A percentile compares a stretch with the other conserved stretches of the same genome.
These are phyloP conservation scores for Chlorella sp. DNA, from an alignment of 139 green algal species.

Conservation along the genomic window DNA sequence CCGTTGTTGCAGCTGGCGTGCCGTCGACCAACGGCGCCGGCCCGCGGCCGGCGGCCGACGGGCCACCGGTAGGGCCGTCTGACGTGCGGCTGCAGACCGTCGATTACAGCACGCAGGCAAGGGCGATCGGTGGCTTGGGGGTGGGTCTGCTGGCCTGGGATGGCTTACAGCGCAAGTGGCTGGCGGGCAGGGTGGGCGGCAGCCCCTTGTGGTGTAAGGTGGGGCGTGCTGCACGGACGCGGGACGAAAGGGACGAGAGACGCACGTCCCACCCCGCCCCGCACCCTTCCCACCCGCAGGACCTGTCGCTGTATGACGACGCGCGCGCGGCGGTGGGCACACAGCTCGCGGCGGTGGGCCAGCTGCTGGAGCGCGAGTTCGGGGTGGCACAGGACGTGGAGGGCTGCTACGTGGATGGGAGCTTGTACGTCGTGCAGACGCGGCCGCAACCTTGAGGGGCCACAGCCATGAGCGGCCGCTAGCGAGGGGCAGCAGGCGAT, in stretches of 20 bases:
- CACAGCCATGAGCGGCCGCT: too few relatives aligned
- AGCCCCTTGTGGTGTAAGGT: neutral
- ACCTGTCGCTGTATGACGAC: slow-evolving; percentile 20
- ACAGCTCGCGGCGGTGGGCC: slow-evolving; percentile 61
- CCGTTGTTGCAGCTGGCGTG: neutral
- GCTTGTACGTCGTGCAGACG: slow-evolving; percentile 91
- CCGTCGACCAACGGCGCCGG: neutral
- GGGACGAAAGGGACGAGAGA: neutral
- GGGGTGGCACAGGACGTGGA: slow-evolving; percentile 91
- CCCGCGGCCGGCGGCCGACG: neutral
- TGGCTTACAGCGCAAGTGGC: neutral
- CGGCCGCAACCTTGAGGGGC: slow-evolving; percentile 81
- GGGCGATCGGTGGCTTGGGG: slow-evolving; percentile 73
- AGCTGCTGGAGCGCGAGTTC: slow-evolving; percentile 69
- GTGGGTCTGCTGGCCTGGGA: slow-evolving; percentile 39
- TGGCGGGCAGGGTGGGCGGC: neutral
- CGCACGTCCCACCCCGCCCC: neutral
- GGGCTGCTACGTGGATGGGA: slow-evolving; percentile 71
- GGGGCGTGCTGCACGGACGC: neutral
- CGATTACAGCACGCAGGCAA: slow-evolving; percentile 84
- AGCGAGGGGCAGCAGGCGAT: too few relatives aligned
- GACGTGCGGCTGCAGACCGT: slow-evolving; percentile 52
- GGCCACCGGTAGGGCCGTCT: neutral
- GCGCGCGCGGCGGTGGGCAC: slow-evolving; percentile 38
- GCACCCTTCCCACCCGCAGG: neutral